Conservation (phyloP, 371 early-diverging fungal genomes). For the Zychaea mexicana region DNA sequence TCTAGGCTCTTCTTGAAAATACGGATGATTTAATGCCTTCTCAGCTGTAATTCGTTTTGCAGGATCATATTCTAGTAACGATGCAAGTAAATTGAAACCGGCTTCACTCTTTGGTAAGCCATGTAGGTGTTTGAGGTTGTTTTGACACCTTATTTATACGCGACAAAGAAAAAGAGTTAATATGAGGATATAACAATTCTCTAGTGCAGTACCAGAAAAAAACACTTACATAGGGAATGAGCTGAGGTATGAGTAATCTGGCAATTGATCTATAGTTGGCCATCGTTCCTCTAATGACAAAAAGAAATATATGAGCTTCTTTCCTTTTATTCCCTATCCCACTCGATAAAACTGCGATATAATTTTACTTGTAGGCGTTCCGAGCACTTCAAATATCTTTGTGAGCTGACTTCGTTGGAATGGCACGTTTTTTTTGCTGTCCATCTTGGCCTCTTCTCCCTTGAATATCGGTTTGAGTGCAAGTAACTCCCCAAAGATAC, state of each 20-base stretch:
- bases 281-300: constrained; percentile 69
- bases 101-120: constrained; percentile 58
- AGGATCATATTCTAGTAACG: constrained; percentile 94
- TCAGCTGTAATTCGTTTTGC: constrained; percentile 86
- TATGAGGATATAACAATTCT: no score
- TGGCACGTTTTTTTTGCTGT: constrained; percentile 83
- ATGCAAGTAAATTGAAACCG: constrained; percentile 75
- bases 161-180: no score
- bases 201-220: no score
- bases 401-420: constrained; percentile 89
- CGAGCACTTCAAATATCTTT: constrained; percentile 91
- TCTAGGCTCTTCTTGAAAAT: constrained; percentile 90
- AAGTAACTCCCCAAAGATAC: constrained; percentile 94
- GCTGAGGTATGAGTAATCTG: constrained; percentile 66
- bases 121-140: constrained; percentile 47
- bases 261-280: constrained; percentile 75
- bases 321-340: no score
- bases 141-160: constrained; percentile 58
- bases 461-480: constrained; percentile 90
- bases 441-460: constrained; percentile 94
- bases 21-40: constrained; percentile 86
- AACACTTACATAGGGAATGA: constrained; percentile 59
- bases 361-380: constrained; percentile 80
- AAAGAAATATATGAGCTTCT: not conserved
- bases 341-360: not conserved